Percentiles rank a stretch among this genome's conserved stretches.
phyloP scores from a whole-genome alignment of 148 eudicot genomes.

The Amaranthus cruentus region DNA sequence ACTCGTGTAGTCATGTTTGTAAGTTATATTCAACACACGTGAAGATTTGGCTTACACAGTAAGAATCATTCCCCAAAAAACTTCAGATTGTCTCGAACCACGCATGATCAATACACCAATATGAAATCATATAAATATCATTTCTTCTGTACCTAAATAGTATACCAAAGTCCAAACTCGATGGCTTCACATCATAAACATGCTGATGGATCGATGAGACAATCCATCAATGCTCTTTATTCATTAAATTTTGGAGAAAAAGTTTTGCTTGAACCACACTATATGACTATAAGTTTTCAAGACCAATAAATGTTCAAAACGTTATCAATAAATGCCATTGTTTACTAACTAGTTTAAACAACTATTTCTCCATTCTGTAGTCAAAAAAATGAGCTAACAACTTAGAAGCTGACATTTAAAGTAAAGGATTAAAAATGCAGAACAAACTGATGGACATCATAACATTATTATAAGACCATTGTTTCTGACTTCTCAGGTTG shows the following conservation, averaged over 20 bases:
- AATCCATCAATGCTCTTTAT: not conserved
- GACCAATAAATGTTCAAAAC: not conserved
- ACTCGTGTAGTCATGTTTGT: not conserved
- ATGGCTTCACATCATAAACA: not conserved
- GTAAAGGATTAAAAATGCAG: too few relatives aligned
- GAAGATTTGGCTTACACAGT: not conserved
- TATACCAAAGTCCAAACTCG: not conserved
- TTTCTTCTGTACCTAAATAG: not conserved
- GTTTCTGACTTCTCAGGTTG: too few relatives aligned
- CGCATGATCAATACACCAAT: not conserved
- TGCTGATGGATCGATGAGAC: not conserved
- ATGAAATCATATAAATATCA: too few relatives aligned
- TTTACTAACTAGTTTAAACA: not conserved
- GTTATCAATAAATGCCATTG: constrained; percentile 1
- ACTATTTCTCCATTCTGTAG: not conserved
- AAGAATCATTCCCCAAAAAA: not conserved
- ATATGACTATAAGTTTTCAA: not conserved
- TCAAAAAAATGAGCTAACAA: too few relatives aligned
- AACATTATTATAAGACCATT: too few relatives aligned
- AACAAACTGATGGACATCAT: too few relatives aligned
- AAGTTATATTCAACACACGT: not conserved
- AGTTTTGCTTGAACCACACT: not conserved
- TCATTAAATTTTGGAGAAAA: not conserved
- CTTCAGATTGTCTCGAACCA: not conserved
- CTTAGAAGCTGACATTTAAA: not conserved